Evolutionary conservation across 2,329 filamentous ascomycete genomes (phyloP), one percentile per base, ranked within the genome.

Genomic region (Thielaviopsis musarum): DNA sequence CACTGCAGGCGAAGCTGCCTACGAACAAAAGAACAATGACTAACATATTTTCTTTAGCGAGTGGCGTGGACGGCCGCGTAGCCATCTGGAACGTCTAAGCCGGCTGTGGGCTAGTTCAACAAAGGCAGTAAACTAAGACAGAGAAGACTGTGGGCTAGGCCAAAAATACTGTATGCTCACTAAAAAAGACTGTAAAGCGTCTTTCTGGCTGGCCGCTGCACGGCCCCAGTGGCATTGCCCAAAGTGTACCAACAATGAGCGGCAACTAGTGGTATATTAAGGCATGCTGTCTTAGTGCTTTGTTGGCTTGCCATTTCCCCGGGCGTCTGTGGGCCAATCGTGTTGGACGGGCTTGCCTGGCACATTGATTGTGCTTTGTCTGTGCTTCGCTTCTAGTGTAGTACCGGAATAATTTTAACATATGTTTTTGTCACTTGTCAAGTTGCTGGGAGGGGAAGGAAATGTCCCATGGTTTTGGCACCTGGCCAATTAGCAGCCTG

Each of bases 31-130:
- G 13, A 41, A 9, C 6, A 12, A 41, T 58, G 30, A 53, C 54
- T 52, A 24, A 15, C 21, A 17, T 9, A 26, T 51, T 28, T 62
- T 66, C 59, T 52, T 63, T 67, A 90, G 86, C 87, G 64, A 90
- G 84, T 70, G 88, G 88, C 65, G 86, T 93, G 58, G 88, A 93
- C 69, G 88, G 88, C 63, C 82, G 88, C 67, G 76, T 93, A 65
- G 87, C 91, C 56, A 81, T 93, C 65, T 93, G 87, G 87, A 78
- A 77, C 64, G 75, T 77, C 57, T 89, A 81, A 69, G 68, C 64
- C 60, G 66, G 52, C 15, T 1, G 38, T 15, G 7, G 3, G 15
- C 38, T 7, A 45, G 7, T n/a, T 2, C 15, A 17, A n/a, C 13
- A 15, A 45, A 4, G 17, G 17, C 38, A n/a, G 38, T 45, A n/a